Base-by-base conservation (phyloP, 495 filamentous ascomycete genomes). In the Aspergillus incahuasiensis region DNA sequence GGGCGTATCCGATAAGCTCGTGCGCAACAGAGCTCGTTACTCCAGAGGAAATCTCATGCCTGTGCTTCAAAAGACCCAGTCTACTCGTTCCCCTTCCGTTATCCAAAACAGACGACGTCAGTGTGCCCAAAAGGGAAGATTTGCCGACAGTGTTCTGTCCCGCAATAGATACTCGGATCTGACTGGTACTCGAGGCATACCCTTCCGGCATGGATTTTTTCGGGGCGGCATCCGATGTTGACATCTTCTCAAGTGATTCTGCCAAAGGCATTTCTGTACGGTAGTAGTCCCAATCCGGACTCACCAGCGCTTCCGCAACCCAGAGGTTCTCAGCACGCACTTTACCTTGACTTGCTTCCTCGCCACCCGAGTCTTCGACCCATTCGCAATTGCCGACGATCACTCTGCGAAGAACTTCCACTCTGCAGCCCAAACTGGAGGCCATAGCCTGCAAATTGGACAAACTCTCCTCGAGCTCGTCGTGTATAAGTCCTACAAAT, bases 141-240 rank as follows among this genome's bases (percentile, higher is more conserved):
- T 98, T 98, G 9, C 94, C 94, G 15, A 90, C 92, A n/a, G 86
- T 88, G 19, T 90, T 96, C 11, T 91, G 86, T 1, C 94, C 94
- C 1, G 90, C 89, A 25, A 98, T 77, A 11, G 92, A 95, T 35
- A 98, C 77, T n/a, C 94, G 86, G 47, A 98, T 79, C 63, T 97
- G 92, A 58, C 90, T 81, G 0, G 83, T 86, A 1, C 72, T 54
- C 4, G 73, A 72, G 35, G 59, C 63, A 16, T 65, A 60, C 16
- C 67, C 68, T 48, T 70, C 63, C 6, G 56, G 40, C 3, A 45
- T 60, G 6, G 48, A 12, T 18, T 12, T 42, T 18, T 12, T 42
- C 11, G 44, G 30, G 16, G 2, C n/a, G 15, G 16, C 41, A 18
- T 2, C n/a, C 13, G 19, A 34, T 21, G 32, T 40, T 1, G 48